Evolutionary conservation across 176 grass and related monocot genomes (phyloP).

Genomic region (Tillandsia fasciculata): DNA sequence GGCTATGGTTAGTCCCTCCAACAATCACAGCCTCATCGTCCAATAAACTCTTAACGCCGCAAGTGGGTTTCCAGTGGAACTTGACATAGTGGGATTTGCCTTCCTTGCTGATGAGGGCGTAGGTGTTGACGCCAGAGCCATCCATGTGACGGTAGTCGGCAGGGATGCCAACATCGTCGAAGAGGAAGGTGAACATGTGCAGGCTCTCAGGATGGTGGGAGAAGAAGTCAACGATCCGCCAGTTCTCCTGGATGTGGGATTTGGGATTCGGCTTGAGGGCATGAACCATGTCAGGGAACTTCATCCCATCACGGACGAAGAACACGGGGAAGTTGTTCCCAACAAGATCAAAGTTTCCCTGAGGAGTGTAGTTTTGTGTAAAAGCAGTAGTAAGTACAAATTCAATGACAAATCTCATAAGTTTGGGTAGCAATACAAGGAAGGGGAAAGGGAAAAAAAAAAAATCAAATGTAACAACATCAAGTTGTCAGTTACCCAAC

Average conservation of each 20-base stretch:
- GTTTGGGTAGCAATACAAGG: too few relatives aligned
- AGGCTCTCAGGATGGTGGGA: slow-evolving; percentile 92
- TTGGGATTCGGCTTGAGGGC: slow-evolving; percentile 89
- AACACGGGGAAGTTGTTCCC: slow-evolving; percentile 99
- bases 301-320: slow-evolving; percentile 93
- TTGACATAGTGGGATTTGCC: slow-evolving; percentile 86
- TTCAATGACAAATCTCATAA: background rate
- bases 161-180: slow-evolving; percentile 86
- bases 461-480: too few relatives aligned
- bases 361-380: background rate
- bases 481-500: too few relatives aligned
- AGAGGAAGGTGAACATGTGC: slow-evolving; percentile 97
- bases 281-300: slow-evolving; percentile 99
- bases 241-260: slow-evolving; percentile 95
- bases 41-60: slow-evolving; percentile 62
- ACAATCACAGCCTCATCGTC: slow-evolving; percentile 79
- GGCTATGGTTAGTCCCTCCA: slow-evolving; percentile 90
- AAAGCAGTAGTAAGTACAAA: background rate
- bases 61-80: slow-evolving; percentile 98
- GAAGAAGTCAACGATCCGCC: slow-evolving; percentile 95
- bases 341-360: slow-evolving; percentile 94
- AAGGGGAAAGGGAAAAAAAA: too few relatives aligned
- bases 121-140: slow-evolving; percentile 94
- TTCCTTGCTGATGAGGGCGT: slow-evolving; percentile 64
- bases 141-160: slow-evolving; percentile 99